Evolutionary conservation across 768 basidiomycete genomes (phyloP).

Genomic region (Leccinum aurantiacum): DNA sequence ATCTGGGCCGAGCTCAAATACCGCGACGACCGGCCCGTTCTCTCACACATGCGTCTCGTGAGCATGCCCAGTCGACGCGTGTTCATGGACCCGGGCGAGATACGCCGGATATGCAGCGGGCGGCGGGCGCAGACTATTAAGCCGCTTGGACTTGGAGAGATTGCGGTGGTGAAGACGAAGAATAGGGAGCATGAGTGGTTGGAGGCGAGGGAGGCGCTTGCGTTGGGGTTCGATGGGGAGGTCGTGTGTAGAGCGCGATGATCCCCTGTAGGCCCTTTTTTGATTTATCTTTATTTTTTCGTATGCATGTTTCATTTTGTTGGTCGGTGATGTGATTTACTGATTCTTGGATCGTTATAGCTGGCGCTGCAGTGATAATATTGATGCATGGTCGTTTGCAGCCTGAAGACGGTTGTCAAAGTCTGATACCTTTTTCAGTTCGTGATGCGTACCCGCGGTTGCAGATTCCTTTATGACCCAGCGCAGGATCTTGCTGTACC

Average conservation of each 20-base stretch:
- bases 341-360: too few relatives aligned
- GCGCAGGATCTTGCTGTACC: too few relatives aligned
- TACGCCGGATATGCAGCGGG: constrained; percentile 79
- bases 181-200: constrained; percentile 77
- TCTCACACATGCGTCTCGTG: constrained; percentile 76
- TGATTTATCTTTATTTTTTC: too few relatives aligned
- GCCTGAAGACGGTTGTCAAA: too few relatives aligned
- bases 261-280: not conserved
- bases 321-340: too few relatives aligned
- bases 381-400: too few relatives aligned
- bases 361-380: too few relatives aligned
- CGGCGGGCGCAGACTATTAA: constrained; percentile 75
- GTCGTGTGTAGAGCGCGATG: constrained; percentile 78
- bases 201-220: constrained; percentile 90
- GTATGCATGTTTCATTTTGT: too few relatives aligned
- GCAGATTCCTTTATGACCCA: too few relatives aligned
- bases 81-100: constrained; percentile 70
- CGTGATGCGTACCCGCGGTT: too few relatives aligned
- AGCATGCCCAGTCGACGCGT: constrained; percentile 82
- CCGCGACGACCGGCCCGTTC: constrained; percentile 83
- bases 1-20: constrained; percentile 88
- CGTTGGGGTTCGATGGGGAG: constrained; percentile 77
- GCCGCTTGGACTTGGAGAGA: constrained; percentile 89
- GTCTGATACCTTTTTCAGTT: too few relatives aligned
- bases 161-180: constrained; percentile 78